Percentiles rank a stretch among this genome's conserved stretches.
These are phyloP conservation scores for Castanea mollissima DNA, from an alignment of 306 rosid genomes.

Conservation along the genomic window DNA sequence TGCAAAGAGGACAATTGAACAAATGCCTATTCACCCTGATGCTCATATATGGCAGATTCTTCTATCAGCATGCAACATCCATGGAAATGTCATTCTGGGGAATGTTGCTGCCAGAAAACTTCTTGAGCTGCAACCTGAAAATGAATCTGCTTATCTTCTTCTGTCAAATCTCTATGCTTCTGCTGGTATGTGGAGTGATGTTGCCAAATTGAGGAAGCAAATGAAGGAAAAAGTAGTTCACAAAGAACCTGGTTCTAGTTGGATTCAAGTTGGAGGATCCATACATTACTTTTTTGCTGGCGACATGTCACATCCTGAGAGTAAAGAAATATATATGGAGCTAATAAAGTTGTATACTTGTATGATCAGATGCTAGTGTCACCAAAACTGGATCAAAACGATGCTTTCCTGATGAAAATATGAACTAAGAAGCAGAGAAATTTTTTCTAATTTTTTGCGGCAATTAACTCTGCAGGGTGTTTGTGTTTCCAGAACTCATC, in stretches of 20 bases:
- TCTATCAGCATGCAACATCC: background rate
- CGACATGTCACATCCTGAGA: background rate
- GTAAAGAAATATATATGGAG: background rate
- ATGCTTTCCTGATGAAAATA: background rate
- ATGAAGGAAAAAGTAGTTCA: background rate
- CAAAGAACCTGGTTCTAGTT: constrained; percentile 3
- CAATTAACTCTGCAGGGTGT: background rate
- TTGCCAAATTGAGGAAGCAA: background rate
- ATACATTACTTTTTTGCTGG: background rate
- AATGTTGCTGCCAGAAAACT: background rate
- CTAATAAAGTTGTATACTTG: constrained; percentile 6
- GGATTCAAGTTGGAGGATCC: constrained; percentile 1
- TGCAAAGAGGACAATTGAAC: constrained; percentile 15
- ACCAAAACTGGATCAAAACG: background rate
- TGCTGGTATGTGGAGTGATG: background rate
- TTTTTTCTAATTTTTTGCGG: background rate
- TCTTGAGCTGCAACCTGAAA: constrained; percentile 6
- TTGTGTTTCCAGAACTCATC: background rate
- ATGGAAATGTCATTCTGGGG: background rate
- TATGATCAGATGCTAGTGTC: background rate
- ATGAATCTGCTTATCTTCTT: constrained; percentile 8
- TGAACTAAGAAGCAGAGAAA: background rate
- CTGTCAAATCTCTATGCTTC: constrained; percentile 7
- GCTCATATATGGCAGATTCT: constrained; percentile 11
- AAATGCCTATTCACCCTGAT: constrained; percentile 12